A percentile compares a stretch with the other conserved stretches of the same genome.
These are phyloP conservation scores for Dunaliella sp. DNA, from an alignment of 139 green algal genomes.

Conservation along the genomic window DNA sequence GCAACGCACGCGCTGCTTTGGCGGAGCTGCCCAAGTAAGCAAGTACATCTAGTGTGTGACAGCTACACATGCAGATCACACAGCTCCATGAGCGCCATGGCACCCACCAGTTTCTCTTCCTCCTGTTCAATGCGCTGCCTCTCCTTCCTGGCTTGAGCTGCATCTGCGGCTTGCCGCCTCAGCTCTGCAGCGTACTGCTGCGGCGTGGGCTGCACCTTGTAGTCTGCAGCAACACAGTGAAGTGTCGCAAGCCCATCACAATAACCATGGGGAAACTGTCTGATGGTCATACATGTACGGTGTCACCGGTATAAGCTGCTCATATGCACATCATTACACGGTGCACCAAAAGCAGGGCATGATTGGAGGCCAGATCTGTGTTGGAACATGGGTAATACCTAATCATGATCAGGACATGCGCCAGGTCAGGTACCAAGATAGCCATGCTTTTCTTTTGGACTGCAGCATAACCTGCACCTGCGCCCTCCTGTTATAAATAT, in stretches of 20 bases:
- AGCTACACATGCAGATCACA: not conserved
- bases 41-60: not conserved
- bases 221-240: not conserved
- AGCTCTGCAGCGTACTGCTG: not conserved
- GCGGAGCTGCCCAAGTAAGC: too few relatives aligned
- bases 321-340: not conserved
- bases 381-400: not conserved
- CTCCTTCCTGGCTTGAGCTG: not conserved
- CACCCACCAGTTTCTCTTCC: not conserved
- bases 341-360: not conserved
- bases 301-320: not conserved
- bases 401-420: not conserved
- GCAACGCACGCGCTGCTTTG: not conserved
- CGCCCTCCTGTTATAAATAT: not conserved
- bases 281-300: not conserved
- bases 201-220: not conserved
- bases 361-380: not conserved
- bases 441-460: not conserved
- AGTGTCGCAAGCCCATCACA: not conserved
- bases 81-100: not conserved
- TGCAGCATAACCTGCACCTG: not conserved
- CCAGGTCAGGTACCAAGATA: not conserved
- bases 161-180: not conserved
- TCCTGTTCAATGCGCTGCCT: not conserved
- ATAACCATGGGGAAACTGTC: not conserved